A percentile compares a stretch with the other conserved stretches of the same genome.
phyloP scores from a whole-genome alignment of 2,329 filamentous ascomycete genomes.

The Colletotrichum endophyticum region DNA sequence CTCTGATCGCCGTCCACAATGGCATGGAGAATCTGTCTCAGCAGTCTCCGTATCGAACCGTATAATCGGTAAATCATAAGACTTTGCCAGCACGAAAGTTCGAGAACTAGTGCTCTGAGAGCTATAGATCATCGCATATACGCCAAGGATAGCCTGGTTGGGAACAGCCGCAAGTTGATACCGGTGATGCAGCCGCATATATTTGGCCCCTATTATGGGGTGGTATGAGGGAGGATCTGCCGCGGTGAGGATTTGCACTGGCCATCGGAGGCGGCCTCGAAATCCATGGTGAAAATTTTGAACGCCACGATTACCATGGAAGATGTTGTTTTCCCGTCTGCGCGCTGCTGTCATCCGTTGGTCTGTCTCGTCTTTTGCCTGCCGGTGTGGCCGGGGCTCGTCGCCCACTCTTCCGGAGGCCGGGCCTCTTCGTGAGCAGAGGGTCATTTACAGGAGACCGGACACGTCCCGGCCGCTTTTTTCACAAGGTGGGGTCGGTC shows the following conservation, averaged over 20 bases:
- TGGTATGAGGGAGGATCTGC: neutral
- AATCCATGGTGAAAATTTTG: neutral
- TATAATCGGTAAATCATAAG: neutral
- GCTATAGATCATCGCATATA: constrained; percentile 2
- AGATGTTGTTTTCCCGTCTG: neutral
- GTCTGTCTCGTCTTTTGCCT: neutral
- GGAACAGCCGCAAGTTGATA: neutral
- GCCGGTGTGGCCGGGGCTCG: neutral
- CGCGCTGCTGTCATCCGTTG: neutral
- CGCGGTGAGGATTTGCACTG: neutral
- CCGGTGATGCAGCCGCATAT: constrained; percentile 1
- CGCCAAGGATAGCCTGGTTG: neutral
- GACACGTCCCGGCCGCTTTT: neutral
- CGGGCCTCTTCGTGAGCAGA: neutral
- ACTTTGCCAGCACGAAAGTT: neutral
- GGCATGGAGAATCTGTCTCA: neutral
- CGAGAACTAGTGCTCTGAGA: constrained; percentile 5
- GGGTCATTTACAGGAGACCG: constrained; percentile 15
- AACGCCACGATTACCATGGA: neutral
- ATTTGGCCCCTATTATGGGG: constrained; percentile 10
- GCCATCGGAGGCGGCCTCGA: neutral
- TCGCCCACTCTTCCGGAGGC: neutral
- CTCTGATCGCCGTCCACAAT: neutral
- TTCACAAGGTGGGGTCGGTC: neutral
- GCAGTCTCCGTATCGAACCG: neutral